These are phyloP conservation scores for Eimeria sp. DNA, from an alignment of 169 alveolate genomes.

Conservation along the genomic window DNA sequence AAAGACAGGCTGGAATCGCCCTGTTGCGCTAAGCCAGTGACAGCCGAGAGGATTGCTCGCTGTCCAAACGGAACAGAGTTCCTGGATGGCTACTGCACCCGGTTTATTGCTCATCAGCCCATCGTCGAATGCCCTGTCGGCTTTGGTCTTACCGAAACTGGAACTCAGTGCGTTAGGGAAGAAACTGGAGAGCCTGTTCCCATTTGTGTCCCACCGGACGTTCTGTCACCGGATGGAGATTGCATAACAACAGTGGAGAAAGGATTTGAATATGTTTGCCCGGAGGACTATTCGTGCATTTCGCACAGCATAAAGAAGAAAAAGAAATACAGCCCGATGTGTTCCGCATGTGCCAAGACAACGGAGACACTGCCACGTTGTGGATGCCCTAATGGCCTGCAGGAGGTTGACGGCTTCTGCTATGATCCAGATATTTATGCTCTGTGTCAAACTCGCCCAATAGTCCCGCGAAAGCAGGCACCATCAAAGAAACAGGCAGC, in stretches of 20 bases:
- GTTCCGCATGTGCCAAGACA: conserved; percentile 68
- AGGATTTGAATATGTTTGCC: conserved; percentile 64
- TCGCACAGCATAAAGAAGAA: conserved; percentile 23
- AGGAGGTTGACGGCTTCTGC: conserved; percentile 53
- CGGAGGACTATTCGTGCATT: conserved; percentile 50
- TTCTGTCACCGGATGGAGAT: conserved; percentile 60
- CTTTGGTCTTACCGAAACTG: conserved; percentile 1
- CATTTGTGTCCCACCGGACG: conserved; percentile 32
- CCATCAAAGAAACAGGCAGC: conserved; percentile 5
- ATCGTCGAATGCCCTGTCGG: conserved; percentile 58
- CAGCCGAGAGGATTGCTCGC: conserved; percentile 52
- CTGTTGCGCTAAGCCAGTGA: conserved; percentile 54
- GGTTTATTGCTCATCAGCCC: conserved; percentile 34
- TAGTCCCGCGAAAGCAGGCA: conserved; percentile 50
- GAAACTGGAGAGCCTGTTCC: conserved; percentile 42
- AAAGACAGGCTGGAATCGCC: conserved; percentile 48
- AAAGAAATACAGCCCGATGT: conserved; percentile 68
- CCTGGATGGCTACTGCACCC: conserved; percentile 42
- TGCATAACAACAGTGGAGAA: conserved; percentile 30
- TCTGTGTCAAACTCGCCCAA: conserved; percentile 9
- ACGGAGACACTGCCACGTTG: conserved; percentile 50
- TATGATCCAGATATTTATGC: conserved; percentile 27
- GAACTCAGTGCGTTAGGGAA: conserved; percentile 35
- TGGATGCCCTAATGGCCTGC: conserved; percentile 65
- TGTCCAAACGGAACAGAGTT: conserved; percentile 42